Base-by-base conservation (phyloP, 345 rosid species). In the Syzygium aqueum region DNA sequence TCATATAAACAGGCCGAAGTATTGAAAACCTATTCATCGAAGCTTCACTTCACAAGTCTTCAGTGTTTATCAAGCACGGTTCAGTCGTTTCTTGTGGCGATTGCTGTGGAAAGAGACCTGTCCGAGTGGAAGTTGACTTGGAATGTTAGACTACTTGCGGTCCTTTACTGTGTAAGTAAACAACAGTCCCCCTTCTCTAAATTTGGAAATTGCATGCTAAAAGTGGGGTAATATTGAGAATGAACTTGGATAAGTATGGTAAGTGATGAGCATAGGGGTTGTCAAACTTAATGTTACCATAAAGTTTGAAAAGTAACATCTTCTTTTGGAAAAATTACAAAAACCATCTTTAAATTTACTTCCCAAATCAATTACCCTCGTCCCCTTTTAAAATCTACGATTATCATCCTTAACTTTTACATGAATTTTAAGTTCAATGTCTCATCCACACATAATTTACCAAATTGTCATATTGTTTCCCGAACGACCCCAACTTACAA, bases 61-160 rank as follows among this genome's bases (percentile, higher is more conserved):
- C 89, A 80, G 51, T 83, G 89, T 87, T n/a, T 90, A 27, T 87
- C 88, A 8, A 88, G 91, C 61, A 87, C 90, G 21, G 56, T 87
- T n/a, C 89, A 88, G 61, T 82, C 91, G 5, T 73, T 90, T 54
- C 16, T 87, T 25, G 86, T 90, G 17, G 91, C 89, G 43, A 53
- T 90, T 85, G 77, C 85, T 27, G 25, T 87, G 82, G 90, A 90
- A 77, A 88, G 89, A 84, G 90, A 90, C 83, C 84, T 84, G 43
- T 73, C 50, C 22, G 65, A 88, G 27, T 90, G 91, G 91, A 88
- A 87, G 85, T 61, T 90, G 4, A 88, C 87, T 30, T 90, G 88
- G 87, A 87, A 88, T 67, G 14, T 88, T 16, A 43, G 77, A n/a
- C 86, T 88, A 8, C 63, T 90, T 25, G 88, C 89, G 7, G 49